Base-by-base conservation (phyloP, 371 early-diverging fungal species). In the Saksenaea oblongispora region DNA sequence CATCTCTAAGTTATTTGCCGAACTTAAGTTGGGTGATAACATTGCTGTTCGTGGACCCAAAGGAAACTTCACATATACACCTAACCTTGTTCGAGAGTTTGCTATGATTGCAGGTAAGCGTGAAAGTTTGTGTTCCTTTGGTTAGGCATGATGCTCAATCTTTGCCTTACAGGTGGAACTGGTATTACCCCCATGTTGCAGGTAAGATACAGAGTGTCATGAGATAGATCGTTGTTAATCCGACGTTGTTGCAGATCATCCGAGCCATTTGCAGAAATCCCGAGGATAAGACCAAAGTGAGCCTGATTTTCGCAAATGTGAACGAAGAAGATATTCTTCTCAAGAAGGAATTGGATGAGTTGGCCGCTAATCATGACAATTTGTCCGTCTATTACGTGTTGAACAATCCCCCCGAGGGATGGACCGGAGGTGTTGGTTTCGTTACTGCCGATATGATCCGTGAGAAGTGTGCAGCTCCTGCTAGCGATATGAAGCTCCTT, bases 261-360 rank as follows among this genome's bases (percentile, higher is more conserved):
- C 89, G 88, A 63, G 93, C 93, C 37, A 84, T 96, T 54, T 70
- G 91, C 70, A 87, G 84, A 63, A 91, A 97, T 74, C 95, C 96
- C 27, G 69, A 81, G 26, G 96, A 96, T 73, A 90, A 84, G 73
- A 96, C 97, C 34, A 74, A 82, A 53, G 75, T 97, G 62, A 91
- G 74, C 68, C 75, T 98, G 44, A 82, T 98, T 60, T 96, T 92
- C 75, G 98, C 96, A 63, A 98, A 98, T 74, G 93, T 93, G 34
- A 88, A 78, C 15, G 86, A 87, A 69, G 91, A 95, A 36, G 98
- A 98, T 68, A 97, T 98, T 66, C 70, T 98, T 55, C 78, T 97
- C 59, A 83, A 80, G 69, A 84, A 91, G 53, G 94, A 96, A 72
- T 86, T 98, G 24, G 95, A 95, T 61, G 76, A 73, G 31, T 73